A percentile compares a stretch with the other conserved stretches of the same genome.
phyloP scores from a whole-genome alignment of 2,329 filamentous ascomycete genomes.

The Ophiostoma montium region DNA sequence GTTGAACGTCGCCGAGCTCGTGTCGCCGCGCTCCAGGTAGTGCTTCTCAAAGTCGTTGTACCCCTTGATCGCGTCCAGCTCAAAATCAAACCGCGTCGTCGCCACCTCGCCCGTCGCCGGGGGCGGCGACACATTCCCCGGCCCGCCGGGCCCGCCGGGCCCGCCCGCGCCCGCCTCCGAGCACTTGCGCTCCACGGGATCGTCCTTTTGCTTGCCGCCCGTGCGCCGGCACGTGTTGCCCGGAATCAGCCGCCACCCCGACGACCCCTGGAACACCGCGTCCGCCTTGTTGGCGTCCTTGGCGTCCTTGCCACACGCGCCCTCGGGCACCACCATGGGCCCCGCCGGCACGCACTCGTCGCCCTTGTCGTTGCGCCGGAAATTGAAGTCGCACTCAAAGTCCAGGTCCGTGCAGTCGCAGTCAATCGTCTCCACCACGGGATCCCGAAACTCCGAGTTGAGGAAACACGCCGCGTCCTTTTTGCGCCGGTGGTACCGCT shows the following conservation, averaged over 20 bases:
- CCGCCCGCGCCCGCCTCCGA: slow-evolving; percentile 34
- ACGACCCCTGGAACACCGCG: slow-evolving; percentile 74
- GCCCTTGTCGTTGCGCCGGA: slow-evolving; percentile 49
- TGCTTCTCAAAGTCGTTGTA: slow-evolving; percentile 38
- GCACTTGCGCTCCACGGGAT: slow-evolving; percentile 63
- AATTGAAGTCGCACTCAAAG: slow-evolving; percentile 96
- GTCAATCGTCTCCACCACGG: slow-evolving; percentile 50
- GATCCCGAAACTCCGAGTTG: slow-evolving; percentile 70
- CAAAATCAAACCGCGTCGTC: slow-evolving; percentile 33
- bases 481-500: slow-evolving; percentile 74
- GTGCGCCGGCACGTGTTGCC: slow-evolving; percentile 57
- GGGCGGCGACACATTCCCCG: no score
- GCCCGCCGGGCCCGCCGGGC: slow-evolving; percentile 34
- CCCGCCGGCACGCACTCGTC: slow-evolving; percentile 54
- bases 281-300: slow-evolving; percentile 50
- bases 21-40: slow-evolving; percentile 68
- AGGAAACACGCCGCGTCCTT: slow-evolving; percentile 81
- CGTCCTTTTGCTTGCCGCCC: slow-evolving; percentile 50
- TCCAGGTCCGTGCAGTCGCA: slow-evolving; percentile 76
- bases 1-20: slow-evolving; percentile 34
- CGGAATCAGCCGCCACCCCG: slow-evolving; percentile 85
- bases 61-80: slow-evolving; percentile 41
- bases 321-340: slow-evolving; percentile 51
- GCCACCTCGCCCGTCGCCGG: slow-evolving; percentile 52
- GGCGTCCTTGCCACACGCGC: slow-evolving; percentile 47